Evolutionary conservation across 2,329 filamentous ascomycete species (phyloP).

Genomic region (Hyphodiscus sp.): DNA sequence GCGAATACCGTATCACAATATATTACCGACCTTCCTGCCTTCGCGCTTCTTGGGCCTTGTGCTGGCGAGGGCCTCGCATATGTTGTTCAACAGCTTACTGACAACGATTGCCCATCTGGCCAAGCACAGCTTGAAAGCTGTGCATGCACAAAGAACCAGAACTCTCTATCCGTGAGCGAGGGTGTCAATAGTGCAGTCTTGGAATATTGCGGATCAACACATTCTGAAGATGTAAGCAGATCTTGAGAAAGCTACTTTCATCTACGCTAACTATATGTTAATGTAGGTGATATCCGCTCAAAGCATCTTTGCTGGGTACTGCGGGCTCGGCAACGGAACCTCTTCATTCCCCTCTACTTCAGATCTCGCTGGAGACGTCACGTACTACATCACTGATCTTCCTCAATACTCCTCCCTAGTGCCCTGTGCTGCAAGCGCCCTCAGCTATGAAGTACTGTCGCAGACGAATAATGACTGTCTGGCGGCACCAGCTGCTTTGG

Average conservation of each 20-base stretch:
- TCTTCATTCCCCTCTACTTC: conserved; percentile 41
- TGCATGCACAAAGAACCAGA: conserved; percentile 13
- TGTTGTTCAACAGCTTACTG: conserved; percentile 28
- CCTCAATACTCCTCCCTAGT: conserved; percentile 39
- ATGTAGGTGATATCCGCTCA: too few species aligned
- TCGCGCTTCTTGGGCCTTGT: conserved; percentile 38
- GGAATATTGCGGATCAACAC: conserved; percentile 38
- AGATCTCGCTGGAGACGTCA: conserved; percentile 46
- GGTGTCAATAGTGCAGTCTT: conserved; percentile 38
- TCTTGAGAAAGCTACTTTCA: too few species aligned
- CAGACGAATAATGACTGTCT: conserved; percentile 5
- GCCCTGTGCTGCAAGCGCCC: conserved; percentile 7
- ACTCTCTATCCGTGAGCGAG: conserved; percentile 33
- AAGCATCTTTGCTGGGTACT: conserved; percentile 46
- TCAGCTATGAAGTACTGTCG: conserved; percentile 4
- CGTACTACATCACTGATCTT: conserved; percentile 48
- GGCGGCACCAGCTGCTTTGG: conserved; percentile 5
- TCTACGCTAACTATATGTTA: too few species aligned
- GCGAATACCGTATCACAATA: conserved; percentile 27
- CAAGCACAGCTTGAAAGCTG: conserved; percentile 11
- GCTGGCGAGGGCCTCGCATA: conserved; percentile 34
- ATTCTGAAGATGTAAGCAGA: conserved; percentile 40
- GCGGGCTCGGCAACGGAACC: conserved; percentile 43
- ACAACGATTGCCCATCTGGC: conserved; percentile 4
- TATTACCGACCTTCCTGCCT: conserved; percentile 44